Percentiles rank a stretch among this genome's conserved stretches.
Conservation (phyloP, 23 red algal species). For the Gracilaria caudata region DNA sequence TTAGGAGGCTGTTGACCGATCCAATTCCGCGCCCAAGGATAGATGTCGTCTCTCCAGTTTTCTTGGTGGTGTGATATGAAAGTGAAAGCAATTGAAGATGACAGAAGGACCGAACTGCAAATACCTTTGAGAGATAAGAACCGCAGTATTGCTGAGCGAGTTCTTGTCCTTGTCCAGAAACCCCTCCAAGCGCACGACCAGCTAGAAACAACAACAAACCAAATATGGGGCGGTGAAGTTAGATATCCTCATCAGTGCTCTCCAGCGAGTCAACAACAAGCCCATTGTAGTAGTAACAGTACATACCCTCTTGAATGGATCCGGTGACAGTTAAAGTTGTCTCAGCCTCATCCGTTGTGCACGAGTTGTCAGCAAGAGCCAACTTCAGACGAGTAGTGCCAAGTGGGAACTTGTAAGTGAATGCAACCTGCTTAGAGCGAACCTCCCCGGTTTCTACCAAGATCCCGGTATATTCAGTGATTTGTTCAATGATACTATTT, state of each 20-base stretch:
- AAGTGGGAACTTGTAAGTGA: slow-evolving; percentile 61
- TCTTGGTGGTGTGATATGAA: slow-evolving; percentile 75
- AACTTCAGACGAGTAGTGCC: slow-evolving; percentile 66
- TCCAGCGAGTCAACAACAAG: slow-evolving; percentile 50
- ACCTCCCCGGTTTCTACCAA: slow-evolving; percentile 69
- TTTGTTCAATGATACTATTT: slow-evolving; percentile 47
- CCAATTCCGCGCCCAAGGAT: slow-evolving; percentile 92
- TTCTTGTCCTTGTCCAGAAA: slow-evolving; percentile 50
- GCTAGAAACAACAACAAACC: slow-evolving; percentile 31
- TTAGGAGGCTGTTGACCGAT: slow-evolving; percentile 67
- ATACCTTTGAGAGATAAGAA: slow-evolving; percentile 54
- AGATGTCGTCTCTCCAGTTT: slow-evolving; percentile 74
- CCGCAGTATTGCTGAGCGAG: slow-evolving; percentile 52
- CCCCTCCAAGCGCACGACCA: slow-evolving; percentile 38
- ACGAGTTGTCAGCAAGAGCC: slow-evolving; percentile 43
- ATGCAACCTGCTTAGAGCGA: slow-evolving; percentile 4
- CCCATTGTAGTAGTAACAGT: slow-evolving; percentile 71
- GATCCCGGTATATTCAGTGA: slow-evolving; percentile 63
- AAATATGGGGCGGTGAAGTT: slow-evolving; percentile 26
- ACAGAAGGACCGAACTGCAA: slow-evolving; percentile 61
- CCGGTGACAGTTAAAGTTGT: slow-evolving; percentile 72
- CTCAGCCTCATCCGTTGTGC: slow-evolving; percentile 59
- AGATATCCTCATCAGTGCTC: slow-evolving; percentile 5
- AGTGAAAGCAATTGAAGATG: slow-evolving; percentile 75
- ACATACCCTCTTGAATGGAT: slow-evolving; percentile 49